Evolutionary conservation across 768 basidiomycete species (phyloP), one percentile per base, ranked within the genome.

Genomic region (Pleurotus eryngii): DNA sequence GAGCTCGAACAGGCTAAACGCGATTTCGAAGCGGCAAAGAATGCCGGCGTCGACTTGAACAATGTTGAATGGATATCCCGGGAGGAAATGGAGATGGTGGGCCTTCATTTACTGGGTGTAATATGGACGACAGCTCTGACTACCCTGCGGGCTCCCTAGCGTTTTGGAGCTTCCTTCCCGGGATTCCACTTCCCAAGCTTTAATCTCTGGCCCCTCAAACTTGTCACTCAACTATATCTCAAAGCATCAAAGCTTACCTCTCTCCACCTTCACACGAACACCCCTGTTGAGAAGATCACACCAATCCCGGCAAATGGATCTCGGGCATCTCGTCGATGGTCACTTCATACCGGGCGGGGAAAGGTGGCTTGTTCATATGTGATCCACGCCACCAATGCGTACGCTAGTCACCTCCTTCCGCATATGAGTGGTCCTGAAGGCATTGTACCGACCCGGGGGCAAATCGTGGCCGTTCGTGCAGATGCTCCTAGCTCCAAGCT

Each of bases 351-450:
- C 0, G 79, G 85, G 0, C 81, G 91, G n/a, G 92, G 94, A 1
- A 61, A 64, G 1, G 67, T 93, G 18, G 42, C 66, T 3, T 85
- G 88, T 60, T 69, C 75, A 17, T 83, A 85, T 58, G 81, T 96
- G 45, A 74, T 97, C 3, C 92, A 95, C 66, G 92, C 91, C 0
- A 95, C 92, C 8, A 97, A 97, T 63, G 95, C 76, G 0, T 95
- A 95, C 59, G 82, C 86, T 9, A 81, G 86, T 3, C 79, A 89
- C 62, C 80, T 96, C 37, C 75, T 97, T n/a, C 89, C 90, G 0
- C 80, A 84, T 57, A 66, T 94, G 26, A 63, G 75, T 6, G 83
- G 85, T 0, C 75, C 76, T 12, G 59, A 62, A 0, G 80, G 81
- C 1, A 84, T 93, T 54, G 70, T 89, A 3, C 92, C 90, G 0